These are phyloP conservation scores for Thielaviopsis euricoi DNA, from an alignment of 2,329 filamentous ascomycete species.

Conservation along the genomic window DNA sequence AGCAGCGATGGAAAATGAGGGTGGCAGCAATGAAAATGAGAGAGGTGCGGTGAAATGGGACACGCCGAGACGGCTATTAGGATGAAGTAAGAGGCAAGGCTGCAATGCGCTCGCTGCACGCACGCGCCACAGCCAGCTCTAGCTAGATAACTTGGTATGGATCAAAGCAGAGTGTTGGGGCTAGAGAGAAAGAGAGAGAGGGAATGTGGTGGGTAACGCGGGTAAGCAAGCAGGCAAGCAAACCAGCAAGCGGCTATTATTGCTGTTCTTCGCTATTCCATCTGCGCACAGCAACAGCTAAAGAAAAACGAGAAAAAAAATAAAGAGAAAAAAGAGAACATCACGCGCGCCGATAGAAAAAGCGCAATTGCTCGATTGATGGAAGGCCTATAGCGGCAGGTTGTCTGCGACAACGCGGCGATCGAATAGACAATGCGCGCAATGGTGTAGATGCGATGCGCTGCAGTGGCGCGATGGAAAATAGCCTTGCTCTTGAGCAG, in stretches of 20 bases:
- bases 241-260: background rate
- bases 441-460: background rate
- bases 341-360: background rate
- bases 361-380: constrained; percentile 12
- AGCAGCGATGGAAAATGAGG: background rate
- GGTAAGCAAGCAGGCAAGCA: background rate
- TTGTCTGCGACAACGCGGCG: background rate
- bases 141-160: background rate
- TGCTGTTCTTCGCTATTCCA: background rate
- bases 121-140: background rate
- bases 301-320: background rate
- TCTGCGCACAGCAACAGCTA: background rate
- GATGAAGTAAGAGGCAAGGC: background rate
- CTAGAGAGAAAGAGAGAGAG: background rate
- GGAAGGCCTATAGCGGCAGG: background rate
- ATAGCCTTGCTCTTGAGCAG: background rate
- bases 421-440: background rate
- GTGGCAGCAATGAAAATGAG: background rate
- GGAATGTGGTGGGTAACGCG: background rate
- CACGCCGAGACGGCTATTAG: background rate
- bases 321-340: background rate
- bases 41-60: background rate
- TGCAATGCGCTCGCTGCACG: background rate
- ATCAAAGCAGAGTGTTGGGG: background rate
- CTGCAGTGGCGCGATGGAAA: background rate